Percentiles rank a stretch among this genome's conserved stretches.
Conservation (phyloP, 2,329 filamentous ascomycete species). For the Beauveria caledonica region DNA sequence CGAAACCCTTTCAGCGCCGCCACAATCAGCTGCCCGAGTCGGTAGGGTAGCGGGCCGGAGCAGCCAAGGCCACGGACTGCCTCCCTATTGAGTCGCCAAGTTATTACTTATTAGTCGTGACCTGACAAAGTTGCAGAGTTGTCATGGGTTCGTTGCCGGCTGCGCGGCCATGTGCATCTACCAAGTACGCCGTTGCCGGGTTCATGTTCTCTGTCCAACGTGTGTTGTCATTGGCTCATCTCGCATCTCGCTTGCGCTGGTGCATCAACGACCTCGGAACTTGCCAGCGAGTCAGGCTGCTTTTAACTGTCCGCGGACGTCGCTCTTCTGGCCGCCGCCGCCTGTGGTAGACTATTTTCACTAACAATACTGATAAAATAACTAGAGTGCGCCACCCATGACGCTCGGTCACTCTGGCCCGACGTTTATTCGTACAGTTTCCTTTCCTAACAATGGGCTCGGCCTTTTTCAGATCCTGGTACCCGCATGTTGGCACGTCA, state of each 20-base stretch:
- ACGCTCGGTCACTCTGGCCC: too few relatives aligned
- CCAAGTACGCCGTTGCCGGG: too few relatives aligned
- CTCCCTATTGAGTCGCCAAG: too few relatives aligned
- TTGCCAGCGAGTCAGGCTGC: constrained; percentile 2
- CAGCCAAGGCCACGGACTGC: background rate
- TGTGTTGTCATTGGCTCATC: background rate
- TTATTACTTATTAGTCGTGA: too few relatives aligned
- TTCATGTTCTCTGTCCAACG: background rate
- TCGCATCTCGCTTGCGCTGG: background rate
- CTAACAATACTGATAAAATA: too few relatives aligned
- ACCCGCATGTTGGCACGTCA: too few relatives aligned
- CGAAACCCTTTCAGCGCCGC: background rate
- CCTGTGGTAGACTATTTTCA: too few relatives aligned
- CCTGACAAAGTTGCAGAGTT: too few relatives aligned
- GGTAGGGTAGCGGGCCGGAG: constrained; percentile 5
- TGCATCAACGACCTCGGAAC: background rate
- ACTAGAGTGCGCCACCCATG: background rate
- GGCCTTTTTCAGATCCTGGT: too few relatives aligned
- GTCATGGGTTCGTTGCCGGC: background rate
- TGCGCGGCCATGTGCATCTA: background rate
- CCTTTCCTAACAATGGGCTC: too few relatives aligned
- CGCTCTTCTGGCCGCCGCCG: background rate
- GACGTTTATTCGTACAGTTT: too few relatives aligned
- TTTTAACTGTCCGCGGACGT: background rate
- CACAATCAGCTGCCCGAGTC: background rate